Conservation (phyloP, 192 early-diverging fungal genomes). For the Jimgerdemannia flammicorona region DNA sequence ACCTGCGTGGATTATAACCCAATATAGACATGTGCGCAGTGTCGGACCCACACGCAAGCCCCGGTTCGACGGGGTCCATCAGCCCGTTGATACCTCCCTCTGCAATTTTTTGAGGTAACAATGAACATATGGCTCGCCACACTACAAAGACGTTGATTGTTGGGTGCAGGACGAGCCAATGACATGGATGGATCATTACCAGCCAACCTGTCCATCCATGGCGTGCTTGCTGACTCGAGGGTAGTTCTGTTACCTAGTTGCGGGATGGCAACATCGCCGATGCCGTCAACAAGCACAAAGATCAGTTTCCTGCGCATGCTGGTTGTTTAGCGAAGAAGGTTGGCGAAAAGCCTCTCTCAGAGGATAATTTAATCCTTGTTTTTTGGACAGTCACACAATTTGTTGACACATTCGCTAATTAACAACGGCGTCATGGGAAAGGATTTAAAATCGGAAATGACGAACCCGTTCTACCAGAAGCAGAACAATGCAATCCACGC, state of each 20-base stretch:
- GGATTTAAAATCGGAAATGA: constrained; percentile 15
- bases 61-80: constrained; percentile 31
- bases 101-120: neutral
- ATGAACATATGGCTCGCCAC: neutral
- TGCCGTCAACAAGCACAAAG: constrained; percentile 24
- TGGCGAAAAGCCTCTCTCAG: too few relatives aligned
- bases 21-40: constrained; percentile 31
- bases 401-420: neutral
- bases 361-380: neutral
- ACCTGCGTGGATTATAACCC: constrained; percentile 29
- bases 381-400: neutral
- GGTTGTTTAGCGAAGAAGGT: neutral
- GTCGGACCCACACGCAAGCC: constrained; percentile 31
- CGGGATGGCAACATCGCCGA: constrained; percentile 27
- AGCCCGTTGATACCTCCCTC: constrained; percentile 25
- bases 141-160: neutral
- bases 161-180: neutral
- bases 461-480: constrained; percentile 21
- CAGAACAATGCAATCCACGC: constrained; percentile 32
- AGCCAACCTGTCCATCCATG: constrained; percentile 23
- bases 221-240: constrained; percentile 18
- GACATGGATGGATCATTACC: constrained; percentile 6
- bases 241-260: constrained; percentile 14
- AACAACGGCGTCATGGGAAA: constrained; percentile 26
- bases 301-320: constrained; percentile 13